Conservation (phyloP, 2,329 filamentous ascomycete genomes). For the Aspergillus tamarii region DNA sequence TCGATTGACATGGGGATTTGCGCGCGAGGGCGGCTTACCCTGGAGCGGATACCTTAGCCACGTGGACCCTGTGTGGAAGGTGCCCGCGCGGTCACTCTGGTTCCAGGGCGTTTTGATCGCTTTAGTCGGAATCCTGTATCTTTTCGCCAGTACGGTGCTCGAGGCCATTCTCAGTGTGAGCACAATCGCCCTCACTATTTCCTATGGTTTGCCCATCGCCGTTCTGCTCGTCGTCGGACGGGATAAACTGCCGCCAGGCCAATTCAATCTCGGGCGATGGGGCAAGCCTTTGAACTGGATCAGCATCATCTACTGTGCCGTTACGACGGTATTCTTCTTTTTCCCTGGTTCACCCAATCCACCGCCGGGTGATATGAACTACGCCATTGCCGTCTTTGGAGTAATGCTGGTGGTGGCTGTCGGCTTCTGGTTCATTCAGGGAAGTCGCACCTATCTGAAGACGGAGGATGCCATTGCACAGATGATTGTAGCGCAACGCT, state of each 20-base stretch:
- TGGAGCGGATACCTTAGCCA: conserved; percentile 51
- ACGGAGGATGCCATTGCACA: conserved; percentile 32
- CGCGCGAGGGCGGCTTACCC: conserved; percentile 55
- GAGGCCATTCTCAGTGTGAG: conserved; percentile 59
- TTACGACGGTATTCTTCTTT: conserved; percentile 61
- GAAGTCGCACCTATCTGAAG: conserved; percentile 43
- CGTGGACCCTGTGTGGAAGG: conserved; percentile 55
- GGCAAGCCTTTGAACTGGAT: conserved; percentile 51
- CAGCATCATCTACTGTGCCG: conserved; percentile 55
- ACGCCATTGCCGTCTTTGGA: conserved; percentile 60
- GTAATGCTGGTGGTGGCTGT: conserved; percentile 57
- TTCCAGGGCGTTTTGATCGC: conserved; percentile 53
- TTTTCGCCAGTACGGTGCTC: conserved; percentile 58
- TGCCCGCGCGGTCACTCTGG: conserved; percentile 57
- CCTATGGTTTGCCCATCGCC: conserved; percentile 55
- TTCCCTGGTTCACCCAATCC: conserved; percentile 54
- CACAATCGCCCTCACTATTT: conserved; percentile 60
- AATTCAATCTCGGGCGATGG: conserved; percentile 50
- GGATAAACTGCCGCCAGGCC: conserved; percentile 53
- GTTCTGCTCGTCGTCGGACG: conserved; percentile 55
- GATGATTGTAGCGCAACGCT: conserved; percentile 28
- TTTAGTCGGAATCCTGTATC: conserved; percentile 59
- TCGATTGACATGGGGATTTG: conserved; percentile 58
- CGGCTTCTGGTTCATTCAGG: conserved; percentile 56
- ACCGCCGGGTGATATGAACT: conserved; percentile 57